Base-by-base conservation (phyloP, 805 yeast species). In the Zygosaccharomyces rouxii region DNA sequence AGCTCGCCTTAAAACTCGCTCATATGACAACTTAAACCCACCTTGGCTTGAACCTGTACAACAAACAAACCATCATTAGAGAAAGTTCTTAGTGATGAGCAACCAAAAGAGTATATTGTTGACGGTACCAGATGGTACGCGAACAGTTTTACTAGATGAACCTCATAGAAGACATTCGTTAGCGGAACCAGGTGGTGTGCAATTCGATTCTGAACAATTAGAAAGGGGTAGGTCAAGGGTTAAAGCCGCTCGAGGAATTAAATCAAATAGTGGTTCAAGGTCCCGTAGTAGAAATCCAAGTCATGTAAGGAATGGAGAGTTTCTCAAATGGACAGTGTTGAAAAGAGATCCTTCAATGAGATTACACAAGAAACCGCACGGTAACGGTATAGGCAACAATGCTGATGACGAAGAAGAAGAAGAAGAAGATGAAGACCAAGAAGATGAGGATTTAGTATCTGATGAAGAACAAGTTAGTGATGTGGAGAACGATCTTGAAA, bases 271-370 rank as follows among this genome's bases (percentile, higher is more conserved):
- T 28, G 55, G 64, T 31, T 61, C 67, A 0, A 57, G 69, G 22
- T 59, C 70, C 5, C 59, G 60, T 35, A 62, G 61, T 11, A 63
- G 73, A 29, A 63, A 63, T 7, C 47, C 62, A 2, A 56, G 60
- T 35, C 48, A 55, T 13, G 47, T 64, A 9, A 50, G 62, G 14
- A 62, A 62, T 25, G 69, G 64, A 41, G 72, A 71, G 51, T 78
- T 74, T 33, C 58, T 78, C 48, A 77, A 77, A 55, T 84, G 85
- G 81, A 77, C 86, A 0, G 81, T 86, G 37, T 74, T 86, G 42
- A 77, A 78, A 47, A 86, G 81, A 56, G 90, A 86, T 57, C 95
- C 95, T 0, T 81, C 83, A 53, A 85, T 83, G 57, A 69, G 94
- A 50, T 63, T 84, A 47, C 52, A 62, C 18, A 22, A 19, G 11